phyloP scores from a whole-genome alignment of 768 basidiomycete genomes.

The Russula ochroleuca region DNA sequence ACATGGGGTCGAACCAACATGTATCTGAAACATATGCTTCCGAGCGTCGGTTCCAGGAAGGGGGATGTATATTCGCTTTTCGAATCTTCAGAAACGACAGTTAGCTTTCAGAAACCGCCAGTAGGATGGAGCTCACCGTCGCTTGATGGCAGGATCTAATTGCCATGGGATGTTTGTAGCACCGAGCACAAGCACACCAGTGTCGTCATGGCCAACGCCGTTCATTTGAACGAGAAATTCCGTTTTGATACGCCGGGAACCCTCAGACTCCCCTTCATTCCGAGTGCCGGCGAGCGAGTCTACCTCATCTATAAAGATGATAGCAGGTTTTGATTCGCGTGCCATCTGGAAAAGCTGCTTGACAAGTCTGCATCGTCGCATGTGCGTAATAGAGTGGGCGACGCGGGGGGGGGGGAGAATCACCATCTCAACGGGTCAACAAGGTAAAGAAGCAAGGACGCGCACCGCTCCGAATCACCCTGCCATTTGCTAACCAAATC shows the following conservation, averaged over 20 bases:
- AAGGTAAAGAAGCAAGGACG: slow-evolving; percentile 2
- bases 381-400: background rate
- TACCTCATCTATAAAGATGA: slow-evolving; percentile 99
- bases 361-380: slow-evolving; percentile 58
- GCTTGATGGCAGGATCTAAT: slow-evolving; percentile 94
- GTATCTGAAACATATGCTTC: slow-evolving; percentile 93
- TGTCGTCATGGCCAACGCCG: slow-evolving; percentile 96
- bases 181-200: slow-evolving; percentile 91
- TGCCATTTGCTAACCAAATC: slow-evolving; percentile 99
- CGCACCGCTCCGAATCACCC: slow-evolving; percentile 93
- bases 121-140: slow-evolving; percentile 51
- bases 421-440: background rate
- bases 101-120: background rate
- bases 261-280: slow-evolving; percentile 96
- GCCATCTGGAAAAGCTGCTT: slow-evolving; percentile 96
- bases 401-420: background rate
- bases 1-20: slow-evolving; percentile 90
- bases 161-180: slow-evolving; percentile 99
- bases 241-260: slow-evolving; percentile 94
- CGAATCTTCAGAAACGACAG: slow-evolving; percentile 54
- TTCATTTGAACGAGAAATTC: slow-evolving; percentile 99
- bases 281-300: slow-evolving; percentile 94
- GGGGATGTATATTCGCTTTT: slow-evolving; percentile 98
- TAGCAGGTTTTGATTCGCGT: slow-evolving; percentile 91
- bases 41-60: slow-evolving; percentile 91